Percentiles rank a stretch among this genome's conserved stretches.
phyloP scores from a whole-genome alignment of 164 flowering plant genomes.

The Warburgia ugandensis region DNA sequence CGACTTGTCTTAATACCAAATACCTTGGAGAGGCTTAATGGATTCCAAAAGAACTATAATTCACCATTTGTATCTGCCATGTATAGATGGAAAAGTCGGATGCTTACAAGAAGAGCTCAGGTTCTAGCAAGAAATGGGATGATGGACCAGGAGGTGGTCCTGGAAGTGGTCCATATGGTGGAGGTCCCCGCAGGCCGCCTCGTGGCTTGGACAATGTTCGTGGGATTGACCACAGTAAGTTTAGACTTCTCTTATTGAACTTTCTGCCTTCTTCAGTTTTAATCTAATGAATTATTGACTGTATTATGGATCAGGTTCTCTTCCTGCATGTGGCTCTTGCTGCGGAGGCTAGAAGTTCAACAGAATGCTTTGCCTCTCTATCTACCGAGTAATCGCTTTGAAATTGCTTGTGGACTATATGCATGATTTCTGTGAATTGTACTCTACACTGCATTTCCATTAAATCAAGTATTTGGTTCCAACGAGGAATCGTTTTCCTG shows the following conservation, averaged over 20 bases:
- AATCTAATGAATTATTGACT: neutral
- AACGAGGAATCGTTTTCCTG: too few relatives aligned
- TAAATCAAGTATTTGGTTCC: too few relatives aligned
- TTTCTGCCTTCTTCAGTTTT: neutral
- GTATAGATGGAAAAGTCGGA: conserved; percentile 90
- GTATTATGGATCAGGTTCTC: conserved; percentile 77
- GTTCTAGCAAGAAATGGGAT: conserved; percentile 86
- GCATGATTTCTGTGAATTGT: too few relatives aligned
- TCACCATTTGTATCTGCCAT: conserved; percentile 2
- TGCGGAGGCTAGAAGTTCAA: conserved; percentile 46
- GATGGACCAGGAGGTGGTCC: conserved; percentile 82
- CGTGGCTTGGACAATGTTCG: conserved; percentile 87
- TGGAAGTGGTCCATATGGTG: conserved; percentile 85
- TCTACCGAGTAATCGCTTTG: too few relatives aligned
- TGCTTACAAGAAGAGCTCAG: conserved; percentile 69
- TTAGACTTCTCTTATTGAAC: too few relatives aligned
- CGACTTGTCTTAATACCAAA: neutral
- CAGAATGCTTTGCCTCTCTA: neutral
- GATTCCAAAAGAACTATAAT: neutral
- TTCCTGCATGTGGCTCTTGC: conserved; percentile 97
- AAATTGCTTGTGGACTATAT: too few relatives aligned
- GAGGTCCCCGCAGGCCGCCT: conserved; percentile 79
- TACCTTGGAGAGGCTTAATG: neutral
- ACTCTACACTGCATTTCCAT: too few relatives aligned
- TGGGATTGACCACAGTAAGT: conserved; percentile 87